Evolutionary conservation across 2,329 filamentous ascomycete species (phyloP), one percentile per base, ranked within the genome.

Genomic region (Sarocladiaceae sp.): DNA sequence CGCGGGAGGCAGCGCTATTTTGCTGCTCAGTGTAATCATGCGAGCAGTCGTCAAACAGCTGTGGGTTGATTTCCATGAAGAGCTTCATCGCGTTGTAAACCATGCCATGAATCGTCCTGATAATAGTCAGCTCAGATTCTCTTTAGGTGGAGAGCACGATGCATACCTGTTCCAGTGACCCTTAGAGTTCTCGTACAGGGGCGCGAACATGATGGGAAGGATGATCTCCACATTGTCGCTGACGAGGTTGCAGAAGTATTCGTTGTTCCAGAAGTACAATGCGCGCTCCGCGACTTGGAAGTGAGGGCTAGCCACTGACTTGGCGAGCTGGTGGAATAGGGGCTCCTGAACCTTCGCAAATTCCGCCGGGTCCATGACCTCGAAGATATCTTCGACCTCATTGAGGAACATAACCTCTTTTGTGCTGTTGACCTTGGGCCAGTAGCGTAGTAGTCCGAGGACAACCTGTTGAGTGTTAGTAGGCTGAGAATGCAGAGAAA

Each of bases 361-460:
- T 63, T 98, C 93, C 51, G 88, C 88, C 16, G 93, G 93, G 59
- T 98, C 93, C 93, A 98, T 98, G 39, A 98, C 93, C 67, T 98
- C 93, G 61, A 98, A 98, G 51, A 98, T 98, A 60, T 98, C 93
- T 64, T 98, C 93, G 26, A 98, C 91, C 66, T 98, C 93, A 58
- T 98, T 98, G 56, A 98, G 72, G 69, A 94, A 98, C 93, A 98
- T 98, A 60, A 98, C 93, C 66, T 98, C 93, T 67, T 98, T 98
- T 44, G 93, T 98, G 67, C 93, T 97, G 69, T 98, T 98, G 56
- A 95, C 88, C 73, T 98, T 98, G 39, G 93, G 93, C 93, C 93
- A 98, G 65, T 96, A 98, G 54, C 93, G 84, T 50, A 98, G 74
- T 45, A 98, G 74, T 35, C 93, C 93, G 52, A 97, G 80, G 40